These are phyloP conservation scores for Salix purpurea DNA, from an alignment of 345 rosid genomes.

Conservation along the genomic window DNA sequence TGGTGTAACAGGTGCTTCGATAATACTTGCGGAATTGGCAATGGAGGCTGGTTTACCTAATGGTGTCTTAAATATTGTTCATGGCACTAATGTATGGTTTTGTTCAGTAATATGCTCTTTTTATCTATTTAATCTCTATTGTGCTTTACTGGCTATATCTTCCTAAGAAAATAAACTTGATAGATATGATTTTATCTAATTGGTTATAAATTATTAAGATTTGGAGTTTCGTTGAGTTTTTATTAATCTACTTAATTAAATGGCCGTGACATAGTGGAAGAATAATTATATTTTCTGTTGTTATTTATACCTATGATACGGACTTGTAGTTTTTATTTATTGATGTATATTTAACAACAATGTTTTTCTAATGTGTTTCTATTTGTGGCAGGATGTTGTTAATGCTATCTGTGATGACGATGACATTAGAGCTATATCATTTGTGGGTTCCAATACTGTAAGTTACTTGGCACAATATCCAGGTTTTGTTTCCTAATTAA, in stretches of 20 bases:
- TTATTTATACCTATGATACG: not conserved
- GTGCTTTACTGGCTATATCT: not conserved
- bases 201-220: not conserved
- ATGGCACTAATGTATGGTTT: slow-evolving; percentile 75
- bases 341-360: not conserved
- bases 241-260: not conserved
- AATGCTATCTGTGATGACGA: slow-evolving; percentile 94
- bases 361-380: slow-evolving; percentile 9
- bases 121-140: not conserved
- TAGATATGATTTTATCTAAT: not conserved
- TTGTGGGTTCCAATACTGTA: slow-evolving; percentile 93
- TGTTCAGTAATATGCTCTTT: not conserved
- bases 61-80: slow-evolving; percentile 87
- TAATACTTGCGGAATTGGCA: slow-evolving; percentile 84
- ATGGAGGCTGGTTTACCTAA: slow-evolving; percentile 93
- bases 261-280: not conserved
- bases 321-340: not conserved
- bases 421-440: slow-evolving; percentile 75
- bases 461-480: slow-evolving; percentile 22
- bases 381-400: slow-evolving; percentile 64
- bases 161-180: not conserved
- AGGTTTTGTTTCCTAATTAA: not conserved
- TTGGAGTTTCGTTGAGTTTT: not conserved
- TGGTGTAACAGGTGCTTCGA: slow-evolving; percentile 71
- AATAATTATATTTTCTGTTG: too few relatives aligned